Base-by-base conservation (phyloP, 106 monocot species). In the Gastrodia elata region DNA sequence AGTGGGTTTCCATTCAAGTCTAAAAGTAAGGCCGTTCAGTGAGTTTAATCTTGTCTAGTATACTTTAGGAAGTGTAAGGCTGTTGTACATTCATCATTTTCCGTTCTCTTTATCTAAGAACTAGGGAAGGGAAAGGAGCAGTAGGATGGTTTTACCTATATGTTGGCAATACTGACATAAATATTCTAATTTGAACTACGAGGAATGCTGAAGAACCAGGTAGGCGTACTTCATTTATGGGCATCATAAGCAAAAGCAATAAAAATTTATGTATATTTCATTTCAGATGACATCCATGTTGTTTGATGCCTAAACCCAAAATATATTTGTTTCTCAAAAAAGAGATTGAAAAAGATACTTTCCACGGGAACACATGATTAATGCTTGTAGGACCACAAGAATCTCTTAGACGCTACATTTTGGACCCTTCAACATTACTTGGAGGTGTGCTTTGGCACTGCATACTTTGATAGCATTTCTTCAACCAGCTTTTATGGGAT, bases 1-100 rank as follows among this genome's bases (percentile, higher is more conserved):
- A 78, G 84, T 80, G 88, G 84, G 34, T 82, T 82, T 40, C 71
- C 83, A 38, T 85, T 76, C 75, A 95, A 84, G 77, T 81, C 85
- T 64, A 74, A 83, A 28, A 93, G 78, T 76, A 98, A 88, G 72
- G 64, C 76, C 36, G 69, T 11, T 39, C 33, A 82, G 82, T 91
- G 85, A 91, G 83, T 72, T 61, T 20, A 55, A 30, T 55, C 26
- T 39, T 40, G 26, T 77, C 40, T 18, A 15, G 34, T 68, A 18
- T 68, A 42, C 48, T 33, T 28, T 24, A 48, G 75, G 41, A 25
- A 67, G 41, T 40, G 68, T n/a, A 68, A 44, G 33, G 11, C 48
- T 46, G 35, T 75, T 76, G 75, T 76, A 76, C 48, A 76, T 76
- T 25, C 8, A 27, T 76, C 41, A 48, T 46, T 74, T 76, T 76